Evolutionary conservation across 345 rosid species (phyloP).

Genomic region (Eucalyptus cloeziana): DNA sequence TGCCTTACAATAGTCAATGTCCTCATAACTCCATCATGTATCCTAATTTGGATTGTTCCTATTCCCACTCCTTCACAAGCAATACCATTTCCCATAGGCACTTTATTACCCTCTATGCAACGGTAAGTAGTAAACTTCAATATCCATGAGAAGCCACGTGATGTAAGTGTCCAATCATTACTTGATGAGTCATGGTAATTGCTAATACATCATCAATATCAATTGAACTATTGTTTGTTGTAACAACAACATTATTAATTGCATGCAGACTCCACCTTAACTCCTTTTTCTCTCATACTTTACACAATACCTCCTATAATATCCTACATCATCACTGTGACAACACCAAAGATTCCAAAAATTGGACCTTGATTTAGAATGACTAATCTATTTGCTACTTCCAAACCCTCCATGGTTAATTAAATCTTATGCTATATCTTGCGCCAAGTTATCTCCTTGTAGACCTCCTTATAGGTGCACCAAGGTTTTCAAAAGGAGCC

Average conservation of each 20-base stretch:
- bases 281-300: neutral
- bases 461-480: neutral
- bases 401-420: neutral
- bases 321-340: neutral
- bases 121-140: neutral
- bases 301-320: neutral
- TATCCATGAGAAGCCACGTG: neutral
- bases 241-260: neutral
- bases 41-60: neutral
- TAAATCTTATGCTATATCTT: neutral
- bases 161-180: neutral
- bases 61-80: neutral
- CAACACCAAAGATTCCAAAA: neutral
- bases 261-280: neutral
- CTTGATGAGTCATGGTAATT: neutral
- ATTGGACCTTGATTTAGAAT: neutral
- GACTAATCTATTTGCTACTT: neutral
- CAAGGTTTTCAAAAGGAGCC: neutral
- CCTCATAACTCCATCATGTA: neutral
- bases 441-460: neutral
- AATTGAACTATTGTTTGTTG: neutral
- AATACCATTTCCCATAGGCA: neutral
- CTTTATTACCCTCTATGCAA: neutral
- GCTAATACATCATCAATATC: neutral
- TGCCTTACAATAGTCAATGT: neutral